Conservation (phyloP, 2,329 filamentous ascomycete genomes). For the Hymenoscyphus repandus region DNA sequence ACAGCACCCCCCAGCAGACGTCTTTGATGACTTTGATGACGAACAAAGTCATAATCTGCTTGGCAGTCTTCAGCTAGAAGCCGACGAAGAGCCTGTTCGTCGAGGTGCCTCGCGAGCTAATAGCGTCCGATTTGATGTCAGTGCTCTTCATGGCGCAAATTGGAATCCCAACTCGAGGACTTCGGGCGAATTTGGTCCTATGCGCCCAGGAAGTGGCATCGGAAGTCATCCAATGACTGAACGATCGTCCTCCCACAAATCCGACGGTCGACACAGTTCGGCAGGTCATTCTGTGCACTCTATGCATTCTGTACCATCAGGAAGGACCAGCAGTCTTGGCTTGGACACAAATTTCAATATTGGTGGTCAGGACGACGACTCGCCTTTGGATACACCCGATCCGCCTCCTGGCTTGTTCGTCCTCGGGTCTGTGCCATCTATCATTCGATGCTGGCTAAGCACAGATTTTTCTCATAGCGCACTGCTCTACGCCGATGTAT, state of each 20-base stretch:
- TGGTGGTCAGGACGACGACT: conserved; percentile 58
- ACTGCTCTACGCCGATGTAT: conserved; percentile 85
- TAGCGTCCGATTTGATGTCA: conserved; percentile 96
- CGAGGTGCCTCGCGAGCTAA: conserved; percentile 90
- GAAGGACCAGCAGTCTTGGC: conserved; percentile 82
- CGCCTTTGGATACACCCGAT: conserved; percentile 64
- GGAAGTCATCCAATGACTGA: conserved; percentile 80
- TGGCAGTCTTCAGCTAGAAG: conserved; percentile 76
- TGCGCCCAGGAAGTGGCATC: conserved; percentile 73
- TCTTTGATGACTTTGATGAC: conserved; percentile 82
- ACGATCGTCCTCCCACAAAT: conserved; percentile 88
- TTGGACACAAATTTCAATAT: conserved; percentile 68
- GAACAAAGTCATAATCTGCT: conserved; percentile 78
- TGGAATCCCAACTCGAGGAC: conserved; percentile 80
- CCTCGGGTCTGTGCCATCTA: conserved; percentile 83
- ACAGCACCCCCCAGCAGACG: conserved; percentile 73
- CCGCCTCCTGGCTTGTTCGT: conserved; percentile 82
- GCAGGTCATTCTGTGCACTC: conserved; percentile 75
- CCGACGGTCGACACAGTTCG: conserved; percentile 90
- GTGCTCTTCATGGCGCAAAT: conserved; percentile 79
- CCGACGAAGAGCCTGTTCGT: conserved; percentile 79
- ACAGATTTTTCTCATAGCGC: conserved; percentile 85
- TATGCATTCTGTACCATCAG: conserved; percentile 67
- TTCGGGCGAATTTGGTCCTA: conserved; percentile 74
- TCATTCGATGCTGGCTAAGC: conserved; percentile 93